Conservation (phyloP, 352 stramenopile species). For the Pythium volutum region DNA sequence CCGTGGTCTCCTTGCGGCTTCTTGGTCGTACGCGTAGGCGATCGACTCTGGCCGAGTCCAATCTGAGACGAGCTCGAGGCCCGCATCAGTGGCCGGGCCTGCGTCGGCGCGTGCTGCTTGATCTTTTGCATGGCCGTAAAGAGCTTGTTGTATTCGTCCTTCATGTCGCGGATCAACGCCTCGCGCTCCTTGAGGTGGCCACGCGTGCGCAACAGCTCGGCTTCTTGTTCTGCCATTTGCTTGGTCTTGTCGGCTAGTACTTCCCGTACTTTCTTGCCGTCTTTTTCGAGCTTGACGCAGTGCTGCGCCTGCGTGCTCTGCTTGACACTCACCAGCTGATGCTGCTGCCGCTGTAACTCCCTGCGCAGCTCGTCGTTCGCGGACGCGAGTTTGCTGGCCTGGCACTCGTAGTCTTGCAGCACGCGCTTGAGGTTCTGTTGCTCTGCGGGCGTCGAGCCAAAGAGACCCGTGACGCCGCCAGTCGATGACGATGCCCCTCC, state of each 20-base stretch:
- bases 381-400: slow-evolving; percentile 41
- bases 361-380: slow-evolving; percentile 37
- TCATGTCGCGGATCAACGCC: slow-evolving; percentile 48
- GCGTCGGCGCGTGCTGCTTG: slow-evolving; percentile 32
- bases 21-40: background rate
- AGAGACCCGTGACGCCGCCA: background rate
- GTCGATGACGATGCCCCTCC: background rate
- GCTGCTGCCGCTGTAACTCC: slow-evolving; percentile 46
- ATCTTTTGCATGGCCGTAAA: slow-evolving; percentile 66
- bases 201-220: slow-evolving; percentile 51
- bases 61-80: slow-evolving; percentile 4
- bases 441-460: slow-evolving; percentile 36
- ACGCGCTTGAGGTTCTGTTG: slow-evolving; percentile 50
- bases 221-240: slow-evolving; percentile 35
- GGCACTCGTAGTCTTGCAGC: slow-evolving; percentile 50
- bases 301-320: slow-evolving; percentile 53
- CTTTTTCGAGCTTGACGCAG: slow-evolving; percentile 51
- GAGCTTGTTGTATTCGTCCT: slow-evolving; percentile 70
- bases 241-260: slow-evolving; percentile 28
- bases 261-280: slow-evolving; percentile 34
- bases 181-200: slow-evolving; percentile 53
- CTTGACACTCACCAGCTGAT: slow-evolving; percentile 45
- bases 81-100: background rate
- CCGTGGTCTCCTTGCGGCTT: background rate
- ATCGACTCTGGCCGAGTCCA: background rate